Evolutionary conservation across 371 early-diverging fungal genomes (phyloP), one percentile per base, ranked within the genome.

Genomic region (Capniomyces stellatus): DNA sequence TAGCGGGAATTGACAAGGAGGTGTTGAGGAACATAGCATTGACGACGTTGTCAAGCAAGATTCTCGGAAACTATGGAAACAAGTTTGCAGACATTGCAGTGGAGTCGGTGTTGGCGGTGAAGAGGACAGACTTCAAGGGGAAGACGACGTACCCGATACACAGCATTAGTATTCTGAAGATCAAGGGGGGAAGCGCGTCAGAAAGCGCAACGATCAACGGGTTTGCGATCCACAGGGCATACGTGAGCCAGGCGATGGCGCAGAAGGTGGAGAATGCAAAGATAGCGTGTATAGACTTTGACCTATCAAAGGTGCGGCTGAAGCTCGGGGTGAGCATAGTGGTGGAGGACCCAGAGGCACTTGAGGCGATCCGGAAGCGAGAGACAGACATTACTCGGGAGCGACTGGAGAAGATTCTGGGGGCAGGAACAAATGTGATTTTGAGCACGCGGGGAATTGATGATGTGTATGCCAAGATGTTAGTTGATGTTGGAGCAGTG

Each of bases 391-490:
- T 98, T 55, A 98, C 98, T 1, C 81, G 85, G 18, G 98, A 97
- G 64, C 82, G 95, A 43, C 89, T 95, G 57, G 74, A 92, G 65
- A 92, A 92, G 76, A 94, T 99, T 60, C 70, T 98, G 43, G 89
- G 74, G 21, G 79, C 97, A 2, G 99, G 99, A 24, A 99, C 97
- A 54, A 98, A 94, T 62, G 98, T 99, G 29, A 83, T 99, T 46
- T 71, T 99, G 55, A 96, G 97, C 28, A 99, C 98, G 44, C 97
- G 96, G 72, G 99, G 99, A 53, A 97, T 99, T 64, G 99, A 99
- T 71, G 99, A 99, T 64, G 72, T 95, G 64, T 98, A 96, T 71
- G 76, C 93, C 57, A 99, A 98, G 78, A 71, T 88, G 57, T 92
- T 99, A 64, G 90, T 94, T 48, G 99, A 99, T 68, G 89, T 89